Conservation (phyloP, 345 rosid species). For the Eucalyptus shirleyi region DNA sequence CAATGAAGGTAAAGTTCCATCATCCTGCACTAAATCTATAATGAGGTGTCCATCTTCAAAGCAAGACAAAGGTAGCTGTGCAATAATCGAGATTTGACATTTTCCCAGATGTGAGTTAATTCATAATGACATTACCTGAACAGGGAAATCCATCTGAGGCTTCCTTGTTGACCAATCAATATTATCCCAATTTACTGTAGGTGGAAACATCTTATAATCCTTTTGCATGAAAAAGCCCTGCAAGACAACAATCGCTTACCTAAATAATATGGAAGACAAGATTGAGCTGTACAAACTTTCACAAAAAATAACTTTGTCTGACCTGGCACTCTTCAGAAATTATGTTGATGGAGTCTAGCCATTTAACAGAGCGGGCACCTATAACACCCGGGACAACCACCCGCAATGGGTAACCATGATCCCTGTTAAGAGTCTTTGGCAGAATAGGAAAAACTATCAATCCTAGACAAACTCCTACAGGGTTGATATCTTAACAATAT, state of each 20-base stretch:
- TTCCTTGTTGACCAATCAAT: conserved; percentile 80
- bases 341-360: conserved; percentile 80
- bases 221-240: conserved; percentile 98
- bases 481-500: neutral
- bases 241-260: neutral
- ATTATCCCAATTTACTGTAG: conserved; percentile 88
- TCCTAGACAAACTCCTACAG: neutral
- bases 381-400: conserved; percentile 94
- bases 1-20: neutral
- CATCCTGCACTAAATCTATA: neutral
- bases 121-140: conserved; percentile 49
- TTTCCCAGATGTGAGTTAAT: neutral
- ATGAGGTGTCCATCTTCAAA: neutral
- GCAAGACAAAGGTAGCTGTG: neutral
- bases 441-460: neutral
- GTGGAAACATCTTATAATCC: conserved; percentile 99
- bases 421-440: conserved; percentile 73
- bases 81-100: neutral
- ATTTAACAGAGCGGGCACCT: conserved; percentile 98
- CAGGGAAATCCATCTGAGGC: conserved; percentile 98
- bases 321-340: conserved; percentile 91
- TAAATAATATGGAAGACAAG: neutral
- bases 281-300: neutral
- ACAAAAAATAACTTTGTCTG: neutral
- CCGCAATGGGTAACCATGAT: conserved; percentile 88